Evolutionary conservation across 495 filamentous ascomycete species (phyloP).

Genomic region (Aspergillus avenaceus): DNA sequence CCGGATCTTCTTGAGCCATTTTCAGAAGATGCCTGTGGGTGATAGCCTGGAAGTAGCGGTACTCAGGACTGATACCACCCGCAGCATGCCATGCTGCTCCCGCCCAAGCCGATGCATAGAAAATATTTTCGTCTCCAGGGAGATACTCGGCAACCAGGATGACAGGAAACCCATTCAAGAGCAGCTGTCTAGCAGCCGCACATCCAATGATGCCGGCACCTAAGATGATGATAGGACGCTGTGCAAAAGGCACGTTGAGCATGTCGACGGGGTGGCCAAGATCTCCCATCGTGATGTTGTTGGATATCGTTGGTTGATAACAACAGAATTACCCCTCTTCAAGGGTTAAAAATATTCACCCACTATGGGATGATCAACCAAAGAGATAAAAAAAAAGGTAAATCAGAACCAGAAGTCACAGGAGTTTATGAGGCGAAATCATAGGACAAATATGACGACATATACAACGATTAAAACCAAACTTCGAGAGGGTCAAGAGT

Average conservation of each 20-base stretch:
- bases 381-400: neutral
- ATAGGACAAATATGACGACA: neutral
- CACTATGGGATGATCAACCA: neutral
- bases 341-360: too few relatives aligned
- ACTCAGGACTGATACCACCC: conserved; percentile 33
- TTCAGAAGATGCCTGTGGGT: conserved; percentile 34
- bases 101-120: conserved; percentile 44
- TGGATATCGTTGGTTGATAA: neutral
- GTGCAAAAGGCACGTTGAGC: conserved; percentile 26
- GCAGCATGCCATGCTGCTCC: conserved; percentile 45
- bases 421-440: neutral
- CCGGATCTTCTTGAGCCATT: conserved; percentile 35
- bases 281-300: conserved; percentile 21
- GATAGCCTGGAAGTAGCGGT: conserved; percentile 37
- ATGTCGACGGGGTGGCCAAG: conserved; percentile 1
- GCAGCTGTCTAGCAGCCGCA: conserved; percentile 34
- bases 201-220: conserved; percentile 44
- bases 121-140: conserved; percentile 37
- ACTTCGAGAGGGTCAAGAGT: too few relatives aligned
- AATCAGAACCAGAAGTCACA: too few relatives aligned
- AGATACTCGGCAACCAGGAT: conserved; percentile 39
- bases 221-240: conserved; percentile 36
- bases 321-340: neutral
- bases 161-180: conserved; percentile 36
- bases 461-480: neutral